These are phyloP conservation scores for Pyricularia pennisetigena DNA, from an alignment of 2,329 filamentous ascomycete species.

Conservation along the genomic window DNA sequence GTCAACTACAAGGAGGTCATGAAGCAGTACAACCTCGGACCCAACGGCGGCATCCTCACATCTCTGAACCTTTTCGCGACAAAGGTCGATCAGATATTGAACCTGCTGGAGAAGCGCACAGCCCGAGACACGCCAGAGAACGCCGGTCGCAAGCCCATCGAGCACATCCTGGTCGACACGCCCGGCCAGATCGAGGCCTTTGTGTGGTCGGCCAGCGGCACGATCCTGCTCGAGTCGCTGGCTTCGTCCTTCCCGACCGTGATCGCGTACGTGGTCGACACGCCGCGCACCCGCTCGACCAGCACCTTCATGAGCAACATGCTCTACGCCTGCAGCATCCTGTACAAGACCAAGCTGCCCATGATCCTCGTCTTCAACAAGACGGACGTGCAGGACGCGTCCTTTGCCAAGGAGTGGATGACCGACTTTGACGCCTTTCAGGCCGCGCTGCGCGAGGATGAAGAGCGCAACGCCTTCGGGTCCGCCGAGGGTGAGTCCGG, in stretches of 20 bases:
- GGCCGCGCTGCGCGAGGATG: conserved; percentile 69
- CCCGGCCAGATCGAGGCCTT: conserved; percentile 98
- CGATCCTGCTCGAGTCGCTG: conserved; percentile 84
- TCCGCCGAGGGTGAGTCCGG: conserved; percentile 54
- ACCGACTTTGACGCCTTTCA: conserved; percentile 97
- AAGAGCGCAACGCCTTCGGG: conserved; percentile 67
- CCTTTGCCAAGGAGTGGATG: conserved; percentile 98
- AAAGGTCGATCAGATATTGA: conserved; percentile 92
- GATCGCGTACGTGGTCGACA: conserved; percentile 96
- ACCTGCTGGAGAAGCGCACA: conserved; percentile 81
- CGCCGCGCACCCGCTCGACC: conserved; percentile 82
- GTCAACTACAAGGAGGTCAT: conserved; percentile 99
- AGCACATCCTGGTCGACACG: conserved; percentile 87
- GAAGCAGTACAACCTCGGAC: conserved; percentile 97
- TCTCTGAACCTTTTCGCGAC: conserved; percentile 94
- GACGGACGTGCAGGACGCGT: conserved; percentile 85
- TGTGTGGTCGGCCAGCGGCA: conserved; percentile 93
- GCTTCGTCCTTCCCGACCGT: conserved; percentile 94
- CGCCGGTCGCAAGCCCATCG: conserved; percentile 53
- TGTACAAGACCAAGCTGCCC: conserved; percentile 96
- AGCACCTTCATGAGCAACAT: conserved; percentile 99
- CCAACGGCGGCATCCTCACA: conserved; percentile 93
- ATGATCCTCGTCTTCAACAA: conserved; percentile 99
- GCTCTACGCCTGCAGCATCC: conserved; percentile 96
- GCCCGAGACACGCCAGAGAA: conserved; percentile 43